Evolutionary conservation across 306 rosid genomes (phyloP), one percentile per base, ranked within the genome.

Genomic region (Elaeagnus macrophylla): DNA sequence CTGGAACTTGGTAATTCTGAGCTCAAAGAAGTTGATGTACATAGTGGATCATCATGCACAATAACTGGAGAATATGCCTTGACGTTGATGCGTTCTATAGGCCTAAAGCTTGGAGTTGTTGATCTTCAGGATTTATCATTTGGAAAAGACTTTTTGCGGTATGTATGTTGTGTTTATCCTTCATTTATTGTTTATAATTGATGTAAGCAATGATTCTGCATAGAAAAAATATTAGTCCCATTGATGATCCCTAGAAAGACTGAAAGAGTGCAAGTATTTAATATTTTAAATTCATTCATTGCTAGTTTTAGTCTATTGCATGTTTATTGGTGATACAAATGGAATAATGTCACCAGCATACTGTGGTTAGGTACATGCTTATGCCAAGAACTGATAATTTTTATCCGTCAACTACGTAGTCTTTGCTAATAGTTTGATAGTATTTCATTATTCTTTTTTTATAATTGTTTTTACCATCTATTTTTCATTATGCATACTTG

Each of bases 101-200:
- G 70, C 46, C 79, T 64, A 76, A 87, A 83, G 86, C 89, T 87
- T 76, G 84, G 89, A 60, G 77, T 66, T 66, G 95, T 83, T 19
- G 81, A 87, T 75, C 84, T 87, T 53, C 79, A 64, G 37, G 86
- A 83, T 65, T 51, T 62, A 37, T 75, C 86, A 37, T 66, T 79
- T 63, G 89, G 84, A 64, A 83, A 79, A 59, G 81, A 79, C 62
- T 81, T 79, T 78, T 57, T 79, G 68, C 71, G 94, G 95, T 87
- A 83, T 70, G 37, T 56, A 56, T 60, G 60, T 51, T 56, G 71
- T 66, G 55, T 70, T 48, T 67, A 43, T 43, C 67, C 48, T 43
- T 71, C 51, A 56, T 3, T 2, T 62, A 46, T 41, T 37, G 17
- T 61, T 10, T 50, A 25, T 32, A 49, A 40, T 40, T 57, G 58